Base-by-base conservation (phyloP, 1,284 basidiomycete genomes). In the Sutorius eximius region DNA sequence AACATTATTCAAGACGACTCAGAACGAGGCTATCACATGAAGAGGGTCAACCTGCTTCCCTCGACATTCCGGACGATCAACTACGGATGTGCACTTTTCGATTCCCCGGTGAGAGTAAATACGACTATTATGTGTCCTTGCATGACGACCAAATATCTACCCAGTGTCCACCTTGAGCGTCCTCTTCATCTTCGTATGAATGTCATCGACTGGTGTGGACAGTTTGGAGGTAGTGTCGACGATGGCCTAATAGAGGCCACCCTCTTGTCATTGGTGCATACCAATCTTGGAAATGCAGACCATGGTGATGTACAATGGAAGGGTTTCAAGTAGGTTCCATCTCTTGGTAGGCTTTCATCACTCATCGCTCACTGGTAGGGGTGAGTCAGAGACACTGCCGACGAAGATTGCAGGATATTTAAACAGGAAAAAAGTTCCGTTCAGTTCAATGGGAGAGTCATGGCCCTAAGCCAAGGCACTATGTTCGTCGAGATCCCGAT, bases 51-150 rank as follows among this genome's bases (percentile, higher is more conserved):
- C 27, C 34, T 9, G 18, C 7, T 22, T 40, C 45, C 16, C 36
- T 29, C 22, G 22, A 38, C 22, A 3, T 24, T 4, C 42, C 41
- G 11, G 41, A 43, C 10, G 40, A 37, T 3, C 20, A 37, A 33
- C 29, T 33, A 7, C 64, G 74, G 1, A 53, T 75, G 18, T 67
- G 53, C 34, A 76, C 74, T 2, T 56, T 74, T 47, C 47, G 63
- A 16, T 75, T 75, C 45, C 49, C 46, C 2, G 42, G 45, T 0
- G 61, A 61, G 2, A 33, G 30, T 0, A 38, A 46, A 33, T 61
- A 65, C 7, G 63, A 62, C 41, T 62, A 65, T 42, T 62, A 49
- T 38, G 63, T 62, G 20, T 20, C 57, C 7, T n/a, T 67, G 57
- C 46, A 64, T 64, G 65, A 46, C 58, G 13, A 22, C 51, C 24